Conservation (phyloP, 1,139 yeast species). For the Yamadazyma jaroonii region DNA sequence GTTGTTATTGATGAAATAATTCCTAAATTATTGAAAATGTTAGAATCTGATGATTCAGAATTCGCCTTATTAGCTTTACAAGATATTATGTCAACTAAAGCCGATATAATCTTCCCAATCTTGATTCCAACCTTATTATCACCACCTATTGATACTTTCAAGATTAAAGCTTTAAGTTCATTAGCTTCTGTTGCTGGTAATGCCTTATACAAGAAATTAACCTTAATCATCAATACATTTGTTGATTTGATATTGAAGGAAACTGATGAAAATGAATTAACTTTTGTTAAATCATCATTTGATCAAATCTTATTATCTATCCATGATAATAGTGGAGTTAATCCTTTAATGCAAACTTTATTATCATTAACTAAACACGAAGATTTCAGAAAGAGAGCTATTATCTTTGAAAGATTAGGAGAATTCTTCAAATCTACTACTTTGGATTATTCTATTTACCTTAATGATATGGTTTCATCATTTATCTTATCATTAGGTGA, state of each 20-base stretch:
- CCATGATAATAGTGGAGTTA: constrained; percentile 76
- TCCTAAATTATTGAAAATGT: constrained; percentile 74
- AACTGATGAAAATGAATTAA: constrained; percentile 32
- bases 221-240: constrained; percentile 68
- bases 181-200: constrained; percentile 90
- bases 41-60: constrained; percentile 55
- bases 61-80: constrained; percentile 84
- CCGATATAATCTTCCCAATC: constrained; percentile 92
- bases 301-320: constrained; percentile 71
- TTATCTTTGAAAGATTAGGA: constrained; percentile 68
- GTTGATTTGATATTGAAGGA: constrained; percentile 51
- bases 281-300: constrained; percentile 53
- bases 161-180: constrained; percentile 84
- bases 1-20: constrained; percentile 83
- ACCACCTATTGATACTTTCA: constrained; percentile 80
- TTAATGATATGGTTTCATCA: constrained; percentile 71
- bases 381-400: constrained; percentile 62
- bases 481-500: constrained; percentile 77
- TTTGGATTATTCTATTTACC: constrained; percentile 71
- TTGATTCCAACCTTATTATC: constrained; percentile 80
- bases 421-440: constrained; percentile 63
- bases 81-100: constrained; percentile 88
- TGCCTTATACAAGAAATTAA: constrained; percentile 71
- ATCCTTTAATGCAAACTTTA: constrained; percentile 80
- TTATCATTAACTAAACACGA: constrained; percentile 76